Evolutionary conservation across 345 rosid genomes (phyloP).

Genomic region (Rubroshorea leprosula): DNA sequence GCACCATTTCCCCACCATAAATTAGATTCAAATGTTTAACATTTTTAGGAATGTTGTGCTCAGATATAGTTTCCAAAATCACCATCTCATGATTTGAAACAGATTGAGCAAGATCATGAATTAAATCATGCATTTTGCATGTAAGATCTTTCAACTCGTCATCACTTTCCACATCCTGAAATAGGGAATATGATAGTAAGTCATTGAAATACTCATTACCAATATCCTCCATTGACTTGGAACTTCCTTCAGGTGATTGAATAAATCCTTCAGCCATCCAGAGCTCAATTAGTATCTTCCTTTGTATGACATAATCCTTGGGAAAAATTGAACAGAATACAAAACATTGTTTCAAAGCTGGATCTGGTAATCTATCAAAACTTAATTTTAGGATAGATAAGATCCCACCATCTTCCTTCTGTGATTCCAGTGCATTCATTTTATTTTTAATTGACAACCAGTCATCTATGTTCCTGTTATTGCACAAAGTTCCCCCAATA

Average conservation of each 20-base stretch:
- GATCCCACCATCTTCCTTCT: no score
- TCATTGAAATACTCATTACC: conserved; percentile 20
- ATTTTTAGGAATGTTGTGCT: no score
- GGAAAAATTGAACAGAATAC: conserved; percentile 10
- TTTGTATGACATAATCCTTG: not conserved
- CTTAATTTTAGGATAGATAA: conserved; percentile 6
- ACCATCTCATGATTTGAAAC: not conserved
- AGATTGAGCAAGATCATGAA: conserved; percentile 23
- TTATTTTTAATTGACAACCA: no score
- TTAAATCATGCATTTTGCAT: conserved; percentile 27
- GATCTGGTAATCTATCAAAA: conserved; percentile 3
- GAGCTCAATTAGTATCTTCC: conserved; percentile 3
- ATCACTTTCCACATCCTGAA: conserved; percentile 19
- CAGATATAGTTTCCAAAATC: no score
- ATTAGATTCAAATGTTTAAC: conserved; percentile 1
- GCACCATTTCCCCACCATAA: not conserved
- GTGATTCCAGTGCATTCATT: no score
- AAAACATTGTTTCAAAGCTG: conserved; percentile 7
- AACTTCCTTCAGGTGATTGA: not conserved
- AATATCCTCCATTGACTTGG: not conserved
- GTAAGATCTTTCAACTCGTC: not conserved
- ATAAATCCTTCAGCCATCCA: conserved; percentile 31
- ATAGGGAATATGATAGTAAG: conserved; percentile 21
- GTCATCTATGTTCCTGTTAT: no score
- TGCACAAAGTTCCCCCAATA: no score